These are phyloP conservation scores for Fusarium protoensiforme DNA, from an alignment of 2,329 filamentous ascomycete genomes.

Conservation along the genomic window DNA sequence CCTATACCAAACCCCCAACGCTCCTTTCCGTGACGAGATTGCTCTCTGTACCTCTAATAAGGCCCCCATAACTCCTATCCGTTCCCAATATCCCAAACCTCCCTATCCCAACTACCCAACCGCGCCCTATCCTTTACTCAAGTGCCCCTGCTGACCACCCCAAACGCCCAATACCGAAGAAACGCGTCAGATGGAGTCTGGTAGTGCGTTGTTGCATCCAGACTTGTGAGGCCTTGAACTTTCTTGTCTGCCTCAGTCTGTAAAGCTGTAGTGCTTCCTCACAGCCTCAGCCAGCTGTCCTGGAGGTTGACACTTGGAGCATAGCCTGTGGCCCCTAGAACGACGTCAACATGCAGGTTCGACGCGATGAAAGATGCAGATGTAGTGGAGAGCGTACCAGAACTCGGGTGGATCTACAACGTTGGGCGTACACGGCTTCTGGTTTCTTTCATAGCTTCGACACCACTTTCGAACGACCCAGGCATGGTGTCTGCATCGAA, in stretches of 20 bases:
- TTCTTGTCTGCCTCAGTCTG: neutral
- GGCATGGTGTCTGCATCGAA: conserved; percentile 37
- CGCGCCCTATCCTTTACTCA: neutral
- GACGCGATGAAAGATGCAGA: neutral
- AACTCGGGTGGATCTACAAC: conserved; percentile 39
- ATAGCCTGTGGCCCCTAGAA: conserved; percentile 29
- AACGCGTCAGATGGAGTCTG: neutral
- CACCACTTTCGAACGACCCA: conserved; percentile 42
- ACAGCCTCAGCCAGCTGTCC: conserved; percentile 33
- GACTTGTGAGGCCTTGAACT: neutral
- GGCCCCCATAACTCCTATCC: neutral
- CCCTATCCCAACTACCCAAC: neutral
- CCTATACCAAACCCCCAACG: neutral
- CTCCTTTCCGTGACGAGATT: neutral
- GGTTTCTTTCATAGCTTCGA: conserved; percentile 33
- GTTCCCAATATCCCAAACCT: neutral
- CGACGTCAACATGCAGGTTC: neutral
- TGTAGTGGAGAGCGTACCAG: conserved; percentile 26
- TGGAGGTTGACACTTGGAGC: conserved; percentile 34
- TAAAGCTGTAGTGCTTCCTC: conserved; percentile 27
- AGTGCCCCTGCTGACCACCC: neutral
- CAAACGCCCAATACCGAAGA: neutral
- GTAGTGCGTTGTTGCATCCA: neutral
- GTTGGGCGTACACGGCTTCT: conserved; percentile 37
- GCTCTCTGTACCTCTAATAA: neutral